Conservation (phyloP, 805 yeast species). For the Ogataea saltuana region DNA sequence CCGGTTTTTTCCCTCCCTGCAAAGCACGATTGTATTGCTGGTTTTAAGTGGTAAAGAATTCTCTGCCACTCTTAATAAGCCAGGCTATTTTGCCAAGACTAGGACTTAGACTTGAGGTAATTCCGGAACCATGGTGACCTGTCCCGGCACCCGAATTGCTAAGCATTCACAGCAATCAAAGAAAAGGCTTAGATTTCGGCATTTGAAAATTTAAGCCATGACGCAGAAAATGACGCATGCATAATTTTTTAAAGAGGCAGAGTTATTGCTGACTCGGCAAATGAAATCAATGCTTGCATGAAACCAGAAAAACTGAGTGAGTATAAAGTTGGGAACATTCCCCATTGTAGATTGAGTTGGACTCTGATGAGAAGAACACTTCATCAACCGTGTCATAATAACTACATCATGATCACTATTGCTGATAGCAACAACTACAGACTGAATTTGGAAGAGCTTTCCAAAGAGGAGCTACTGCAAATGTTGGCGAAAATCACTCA, state of each 20-base stretch:
- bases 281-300: constrained; percentile 2
- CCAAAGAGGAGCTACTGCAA: constrained; percentile 8
- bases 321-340: no score
- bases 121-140: no score
- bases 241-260: not conserved
- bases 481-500: constrained; percentile 2
- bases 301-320: not conserved
- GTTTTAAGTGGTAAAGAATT: no score
- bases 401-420: not conserved
- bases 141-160: no score
- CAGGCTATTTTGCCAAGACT: no score
- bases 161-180: not conserved
- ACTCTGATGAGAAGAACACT: no score
- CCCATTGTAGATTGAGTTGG: no score
- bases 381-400: not conserved
- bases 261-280: not conserved
- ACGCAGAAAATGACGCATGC: not conserved
- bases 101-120: no score
- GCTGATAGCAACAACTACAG: not conserved
- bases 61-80: no score
- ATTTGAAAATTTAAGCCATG: constrained; percentile 1
- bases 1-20: no score
- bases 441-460: constrained; percentile 3
- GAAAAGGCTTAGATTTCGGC: constrained; percentile 5
- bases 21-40: no score